Base-by-base conservation (phyloP, 225 moss, liverwort and hornwort species). In the Rhytidiadelphus loreus region DNA sequence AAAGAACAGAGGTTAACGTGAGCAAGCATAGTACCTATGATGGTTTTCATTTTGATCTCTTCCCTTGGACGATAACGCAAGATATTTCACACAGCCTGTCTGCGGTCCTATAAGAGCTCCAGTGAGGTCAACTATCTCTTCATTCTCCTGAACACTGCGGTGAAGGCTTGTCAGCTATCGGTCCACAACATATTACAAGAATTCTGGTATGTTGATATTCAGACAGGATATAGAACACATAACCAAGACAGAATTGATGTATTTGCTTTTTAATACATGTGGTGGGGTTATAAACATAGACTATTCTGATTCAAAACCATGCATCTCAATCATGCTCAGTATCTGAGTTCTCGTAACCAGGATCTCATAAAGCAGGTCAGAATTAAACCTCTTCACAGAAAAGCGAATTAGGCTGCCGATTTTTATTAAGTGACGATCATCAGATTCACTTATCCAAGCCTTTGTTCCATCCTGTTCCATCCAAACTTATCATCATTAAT, bases 91-190 rank as follows among this genome's bases (percentile, higher is more conserved):
- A 93, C 95, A 96, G 53, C 99, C 99, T 62, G 99, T 97, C 62
- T 91, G 89, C 43, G 88, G 78, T 81, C 92, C 96, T 84, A 86
- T 72, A 50, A 99, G 95, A 82, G 96, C 90, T 86, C 97, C 96
- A 65, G 94, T 94, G 28, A 99, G 93, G 80, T 97, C 95, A 89
- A 99, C 93, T 83, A 96, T 94, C 85, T 96, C 94, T 92, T 96
- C 96, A 32, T 96, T 95, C 91, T 97, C 97, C 96, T 99, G 96
- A 93, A 96, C 91, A 94, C 99, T 99, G 96, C 88, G 46, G 46
- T 44, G 41, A 82, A 89, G 65, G 32, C 23, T 77, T n/a, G 39
- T 86, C 83, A 88, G 84, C 74, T 55, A 81, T 41, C 37, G 33
- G 69, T 55, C 57, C 73, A 85, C 32, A 73, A 52, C 23, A 79